Evolutionary conservation across 345 rosid genomes (phyloP), one percentile per base, ranked within the genome.

Genomic region (Murraya koenigii): DNA sequence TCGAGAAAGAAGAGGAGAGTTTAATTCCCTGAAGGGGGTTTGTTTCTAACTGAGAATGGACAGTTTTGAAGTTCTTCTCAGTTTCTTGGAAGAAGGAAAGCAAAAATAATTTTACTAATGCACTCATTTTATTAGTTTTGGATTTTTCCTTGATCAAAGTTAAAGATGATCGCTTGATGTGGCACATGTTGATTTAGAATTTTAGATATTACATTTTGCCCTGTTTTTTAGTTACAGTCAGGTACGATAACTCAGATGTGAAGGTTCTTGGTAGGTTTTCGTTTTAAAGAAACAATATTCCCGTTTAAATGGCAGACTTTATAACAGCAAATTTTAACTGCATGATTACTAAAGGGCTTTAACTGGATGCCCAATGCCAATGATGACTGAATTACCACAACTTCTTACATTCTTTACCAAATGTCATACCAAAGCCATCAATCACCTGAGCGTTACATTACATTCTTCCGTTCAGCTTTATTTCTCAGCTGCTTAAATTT

Each of bases 1-100:
- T 81, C 8, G 76, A 56, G 38, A 58, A 55, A 67, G 83, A 77
- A 47, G 83, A 79, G 41, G 78, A 68, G 63, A 58, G 33, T 19
- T 59, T 63, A 69, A 36, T 47, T 19, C 14, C 49, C 26, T 44
- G 23, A 8, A 69, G 20, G 59, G 1, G 52, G 30, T n/a, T n/a
- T n/a, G 39, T 35, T 63, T 33, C 11, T 15, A 28, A 38, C 14
- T 17, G 32, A 61, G 38, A 61, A 25, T 5, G 20, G 58, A 7
- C 52, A 0, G 20, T 44, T 75, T 63, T 30, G 70, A 17, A 64
- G 69, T 17, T 55, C 1, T 25, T 3, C 41, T 23, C 75, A 32
- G 15, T 71, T 55, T 71, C 3, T 19, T 20, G 62, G 62, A 55
- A 55, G 47, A 9, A 33, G 8, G 13, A 5, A 55, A 11, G 10